phyloP scores from a whole-genome alignment of 805 yeast genomes.

The Komagataella pseudopastoris region DNA sequence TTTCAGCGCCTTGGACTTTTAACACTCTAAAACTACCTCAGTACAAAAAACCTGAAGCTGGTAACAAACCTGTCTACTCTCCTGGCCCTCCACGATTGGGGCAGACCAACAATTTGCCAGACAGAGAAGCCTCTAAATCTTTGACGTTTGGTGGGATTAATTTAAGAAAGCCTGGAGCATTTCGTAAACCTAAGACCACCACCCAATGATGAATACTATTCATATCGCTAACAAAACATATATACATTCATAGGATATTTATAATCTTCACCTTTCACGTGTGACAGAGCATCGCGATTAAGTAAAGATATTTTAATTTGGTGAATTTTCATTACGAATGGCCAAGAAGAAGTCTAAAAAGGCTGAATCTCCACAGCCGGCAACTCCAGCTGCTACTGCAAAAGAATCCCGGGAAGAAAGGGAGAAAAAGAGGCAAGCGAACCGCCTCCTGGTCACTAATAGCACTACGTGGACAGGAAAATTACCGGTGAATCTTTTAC shows the following conservation, averaged over 20 bases:
- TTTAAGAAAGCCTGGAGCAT: constrained; percentile 19
- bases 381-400: neutral
- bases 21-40: constrained; percentile 16
- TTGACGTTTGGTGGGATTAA: constrained; percentile 4
- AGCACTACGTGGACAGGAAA: constrained; percentile 90
- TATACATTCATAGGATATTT: neutral
- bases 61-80: neutral
- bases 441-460: constrained; percentile 42
- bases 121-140: neutral
- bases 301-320: neutral
- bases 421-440: constrained; percentile 7
- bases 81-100: neutral
- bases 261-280: neutral
- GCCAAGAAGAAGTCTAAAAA: constrained; percentile 2
- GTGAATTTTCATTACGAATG: neutral
- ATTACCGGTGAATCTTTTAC: constrained; percentile 72
- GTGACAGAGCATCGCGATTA: neutral
- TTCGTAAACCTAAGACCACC: constrained; percentile 12
- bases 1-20: constrained; percentile 2
- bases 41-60: constrained; percentile 14
- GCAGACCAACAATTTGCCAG: neutral
- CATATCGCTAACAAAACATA: neutral
- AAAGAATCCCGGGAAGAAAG: constrained; percentile 2
- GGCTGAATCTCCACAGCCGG: neutral
- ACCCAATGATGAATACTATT: neutral